phyloP scores from a whole-genome alignment of 495 filamentous ascomycete genomes.

The Tuber brumale region DNA sequence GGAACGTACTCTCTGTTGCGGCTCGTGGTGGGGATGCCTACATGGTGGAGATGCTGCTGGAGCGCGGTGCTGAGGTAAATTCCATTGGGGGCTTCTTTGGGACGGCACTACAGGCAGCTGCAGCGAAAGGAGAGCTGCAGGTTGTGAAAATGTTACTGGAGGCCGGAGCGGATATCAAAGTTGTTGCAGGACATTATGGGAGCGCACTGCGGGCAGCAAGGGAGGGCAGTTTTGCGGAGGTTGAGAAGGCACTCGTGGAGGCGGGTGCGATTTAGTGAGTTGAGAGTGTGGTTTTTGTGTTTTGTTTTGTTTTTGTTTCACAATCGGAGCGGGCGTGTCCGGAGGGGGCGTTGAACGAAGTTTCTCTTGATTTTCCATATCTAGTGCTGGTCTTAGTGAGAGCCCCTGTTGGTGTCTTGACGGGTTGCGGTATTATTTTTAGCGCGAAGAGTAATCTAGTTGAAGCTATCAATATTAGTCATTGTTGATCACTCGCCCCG shows the following conservation, averaged over 20 bases:
- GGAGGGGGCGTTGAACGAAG: background rate
- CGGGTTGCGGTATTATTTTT: background rate
- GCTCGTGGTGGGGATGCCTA: background rate
- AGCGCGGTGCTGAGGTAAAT: slow-evolving; percentile 26
- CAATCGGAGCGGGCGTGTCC: background rate
- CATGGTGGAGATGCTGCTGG: slow-evolving; percentile 14
- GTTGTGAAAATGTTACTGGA: slow-evolving; percentile 15
- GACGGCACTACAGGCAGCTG: slow-evolving; percentile 7
- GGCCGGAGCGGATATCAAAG: slow-evolving; percentile 24
- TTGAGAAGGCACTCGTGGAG: background rate
- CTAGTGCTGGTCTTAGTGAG: background rate
- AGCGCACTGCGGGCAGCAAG: slow-evolving; percentile 3
- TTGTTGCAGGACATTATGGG: slow-evolving; percentile 2
- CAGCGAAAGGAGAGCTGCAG: background rate
- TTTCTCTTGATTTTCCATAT: background rate
- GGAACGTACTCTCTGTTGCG: slow-evolving; percentile 19
- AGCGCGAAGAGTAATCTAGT: background rate
- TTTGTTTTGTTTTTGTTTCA: background rate
- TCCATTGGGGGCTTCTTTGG: slow-evolving; percentile 1
- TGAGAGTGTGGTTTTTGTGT: background rate
- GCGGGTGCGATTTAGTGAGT: background rate
- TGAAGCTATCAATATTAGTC: background rate
- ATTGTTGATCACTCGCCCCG: background rate
- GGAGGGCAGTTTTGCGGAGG: background rate
- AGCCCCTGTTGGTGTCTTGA: background rate